Evolutionary conservation across 352 stramenopile genomes (phyloP), one percentile per base, ranked within the genome.

Genomic region (Globisporangium yorkense): DNA sequence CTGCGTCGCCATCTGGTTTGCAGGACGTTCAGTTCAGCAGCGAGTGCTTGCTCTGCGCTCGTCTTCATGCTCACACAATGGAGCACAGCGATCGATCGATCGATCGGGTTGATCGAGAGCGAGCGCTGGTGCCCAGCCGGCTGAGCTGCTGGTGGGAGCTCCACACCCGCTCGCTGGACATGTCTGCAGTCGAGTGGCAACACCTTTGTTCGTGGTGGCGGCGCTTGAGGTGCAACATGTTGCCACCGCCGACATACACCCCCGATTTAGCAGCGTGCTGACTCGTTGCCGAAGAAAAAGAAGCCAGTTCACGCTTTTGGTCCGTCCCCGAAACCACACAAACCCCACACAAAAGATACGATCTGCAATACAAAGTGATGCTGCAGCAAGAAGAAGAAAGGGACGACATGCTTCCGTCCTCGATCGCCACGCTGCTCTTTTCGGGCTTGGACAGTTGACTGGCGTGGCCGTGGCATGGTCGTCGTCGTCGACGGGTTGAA

Each of bases 21-120:
- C 45, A 47, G 35, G 45, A 53, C 37, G 59, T 59, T 59, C 59
- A 49, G 51, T 65, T 65, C 59, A 65, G 51, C 43, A 33, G 27
- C 51, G 49, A 51, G 24, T 40, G 27, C 45, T 56, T 43, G 43
- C 40, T 46, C 21, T 56, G 47, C 50, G 10, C 2, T 43, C 31
- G n/a, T 52, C 12, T 20, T 18, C 24, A 52, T 53, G 21, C 27
- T 7, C 18, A 3, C 12, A n/a, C 13, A 18, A 15, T 15, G 5
- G 39, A 39, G 33, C 7, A 39, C 33, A 39, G 33, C 33, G 33
- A 39, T 39, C 33, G 33, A 39, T 8, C 39, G 39, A 43, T 15
- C 13, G 39, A 43, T 15, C 39, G 39, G 13, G 33, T 37, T 41
- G 35, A 15, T 41, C 10, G 37, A 43, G 37, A 43, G 37, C 37